Evolutionary conservation across 2,329 filamentous ascomycete species (phyloP), one percentile per base, ranked within the genome.

Genomic region (Stemphylium vesicarium): DNA sequence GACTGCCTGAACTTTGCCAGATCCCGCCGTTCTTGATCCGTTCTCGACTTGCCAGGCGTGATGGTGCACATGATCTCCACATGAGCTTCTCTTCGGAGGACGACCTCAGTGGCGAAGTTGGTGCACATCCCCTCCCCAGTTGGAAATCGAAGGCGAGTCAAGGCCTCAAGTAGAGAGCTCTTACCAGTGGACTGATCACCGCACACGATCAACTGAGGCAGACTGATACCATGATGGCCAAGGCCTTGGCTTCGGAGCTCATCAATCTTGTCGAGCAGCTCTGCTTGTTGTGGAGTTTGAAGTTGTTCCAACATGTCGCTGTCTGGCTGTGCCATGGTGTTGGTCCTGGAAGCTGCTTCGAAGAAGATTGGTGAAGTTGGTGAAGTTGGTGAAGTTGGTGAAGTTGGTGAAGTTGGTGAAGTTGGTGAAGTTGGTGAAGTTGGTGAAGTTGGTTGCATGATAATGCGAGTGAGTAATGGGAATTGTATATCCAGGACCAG

Each of bases 21-120:
- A 29, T 64, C 48, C 2, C 22, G 32, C 32, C 45, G 52, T 24
- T 70, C 59, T 2, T 49, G 20, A 16, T 38, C 29, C 7, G 54
- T 59, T 39, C 66, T 52, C 2, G 49, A 53, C 16, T 46, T 68
- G 47, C 50, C 46, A 9, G 63, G 68, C 20, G 51, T 59, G 41
- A 85, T 81, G 0, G 74, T 78, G 38, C 82, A 79, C 4, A 72
- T 71, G 15, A 84, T 73, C 2, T 65, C 72, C 0, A 74, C 61
- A 4, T 73, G 55, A 0, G 62, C 24, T 7, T 71, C 57, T 15
- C 79, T 79, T 7, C 82, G 78, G 8, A 88, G 75, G 16, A 84
- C 77, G 2, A 88, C 73, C 63, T 88, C 84, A 0, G 84, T 88
- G 0, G 85, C 81, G 55, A 88, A 88, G 0, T 82, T 79, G 0